Conservation (phyloP, 73 alveolate genomes). For the Breviolum minutum region DNA sequence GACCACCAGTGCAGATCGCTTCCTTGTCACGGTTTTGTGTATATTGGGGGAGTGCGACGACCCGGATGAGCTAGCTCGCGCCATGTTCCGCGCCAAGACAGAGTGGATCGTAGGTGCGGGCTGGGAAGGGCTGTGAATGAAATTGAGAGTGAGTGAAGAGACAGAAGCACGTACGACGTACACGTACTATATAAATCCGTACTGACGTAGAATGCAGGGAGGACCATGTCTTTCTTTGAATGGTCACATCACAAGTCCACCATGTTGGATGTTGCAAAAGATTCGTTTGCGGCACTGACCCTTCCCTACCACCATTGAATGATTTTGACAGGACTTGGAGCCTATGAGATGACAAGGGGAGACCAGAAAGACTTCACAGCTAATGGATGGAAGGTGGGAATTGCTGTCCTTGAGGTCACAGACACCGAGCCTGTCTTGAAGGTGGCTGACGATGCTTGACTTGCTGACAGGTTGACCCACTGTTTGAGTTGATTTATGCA, state of each 20-base stretch:
- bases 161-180: not conserved
- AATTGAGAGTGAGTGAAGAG: not conserved
- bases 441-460: conserved; percentile 43
- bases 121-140: not conserved
- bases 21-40: conserved; percentile 72
- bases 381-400: conserved; percentile 89
- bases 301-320: not conserved
- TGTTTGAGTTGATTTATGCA: no score
- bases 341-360: conserved; percentile 90
- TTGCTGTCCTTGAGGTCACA: conserved; percentile 86
- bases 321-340: conserved; percentile 50
- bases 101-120: conserved; percentile 68
- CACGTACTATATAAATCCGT: not conserved
- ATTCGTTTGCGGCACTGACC: no score
- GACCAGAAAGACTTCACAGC: conserved; percentile 88
- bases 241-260: no score
- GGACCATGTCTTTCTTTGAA: not conserved
- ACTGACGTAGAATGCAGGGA: no score
- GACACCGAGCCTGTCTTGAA: conserved; percentile 76
- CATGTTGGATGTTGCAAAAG: no score
- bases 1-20: conserved; percentile 80
- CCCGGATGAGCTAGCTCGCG: conserved; percentile 77
- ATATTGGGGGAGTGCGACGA: conserved; percentile 88
- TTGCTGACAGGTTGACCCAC: not conserved
- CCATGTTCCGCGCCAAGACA: conserved; percentile 80